phyloP scores from a whole-genome alignment of 345 rosid species.

The Eucalyptus curtisii region DNA sequence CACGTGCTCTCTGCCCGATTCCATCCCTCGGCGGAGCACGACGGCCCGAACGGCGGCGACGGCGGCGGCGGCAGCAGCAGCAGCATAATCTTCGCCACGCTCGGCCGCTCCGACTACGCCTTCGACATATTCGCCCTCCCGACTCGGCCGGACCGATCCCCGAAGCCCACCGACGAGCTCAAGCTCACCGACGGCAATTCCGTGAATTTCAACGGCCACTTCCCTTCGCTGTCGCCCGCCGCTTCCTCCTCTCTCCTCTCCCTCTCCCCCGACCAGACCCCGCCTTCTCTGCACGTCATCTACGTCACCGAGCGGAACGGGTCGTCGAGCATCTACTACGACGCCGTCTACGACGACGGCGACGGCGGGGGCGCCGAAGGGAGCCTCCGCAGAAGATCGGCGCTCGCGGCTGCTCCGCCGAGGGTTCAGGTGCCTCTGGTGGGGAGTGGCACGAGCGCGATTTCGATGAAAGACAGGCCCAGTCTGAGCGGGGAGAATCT shows the following conservation, averaged over 20 bases:
- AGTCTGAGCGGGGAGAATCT: slow-evolving; percentile 37
- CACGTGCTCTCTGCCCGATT: not conserved
- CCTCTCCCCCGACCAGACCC: slow-evolving; percentile 11
- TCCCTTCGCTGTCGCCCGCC: slow-evolving; percentile 42
- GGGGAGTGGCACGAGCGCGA: slow-evolving; percentile 8
- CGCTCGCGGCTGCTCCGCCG: slow-evolving; percentile 17
- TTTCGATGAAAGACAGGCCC: slow-evolving; percentile 76
- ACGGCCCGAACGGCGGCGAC: not conserved
- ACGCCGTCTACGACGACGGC: slow-evolving; percentile 11
- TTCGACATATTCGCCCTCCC: slow-evolving; percentile 69
- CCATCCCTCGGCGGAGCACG: not conserved
- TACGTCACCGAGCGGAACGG: slow-evolving; percentile 79
- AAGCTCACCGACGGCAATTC: slow-evolving; percentile 64
- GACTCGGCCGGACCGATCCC: not conserved
- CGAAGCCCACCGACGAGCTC: slow-evolving; percentile 23
- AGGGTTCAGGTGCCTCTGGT: slow-evolving; percentile 46
- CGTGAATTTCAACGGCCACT: slow-evolving; percentile 78
- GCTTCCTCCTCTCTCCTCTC: slow-evolving; percentile 8
- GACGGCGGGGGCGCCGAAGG: not conserved
- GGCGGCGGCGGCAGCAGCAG: slow-evolving; percentile 6
- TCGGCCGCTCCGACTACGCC: slow-evolving; percentile 51
- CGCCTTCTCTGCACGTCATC: slow-evolving; percentile 11
- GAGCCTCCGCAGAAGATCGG: slow-evolving; percentile 10
- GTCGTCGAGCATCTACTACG: slow-evolving; percentile 46
- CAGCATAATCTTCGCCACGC: slow-evolving; percentile 60